phyloP scores from a whole-genome alignment of 2,329 filamentous ascomycete genomes.

The Arachnopeziza araneosa region DNA sequence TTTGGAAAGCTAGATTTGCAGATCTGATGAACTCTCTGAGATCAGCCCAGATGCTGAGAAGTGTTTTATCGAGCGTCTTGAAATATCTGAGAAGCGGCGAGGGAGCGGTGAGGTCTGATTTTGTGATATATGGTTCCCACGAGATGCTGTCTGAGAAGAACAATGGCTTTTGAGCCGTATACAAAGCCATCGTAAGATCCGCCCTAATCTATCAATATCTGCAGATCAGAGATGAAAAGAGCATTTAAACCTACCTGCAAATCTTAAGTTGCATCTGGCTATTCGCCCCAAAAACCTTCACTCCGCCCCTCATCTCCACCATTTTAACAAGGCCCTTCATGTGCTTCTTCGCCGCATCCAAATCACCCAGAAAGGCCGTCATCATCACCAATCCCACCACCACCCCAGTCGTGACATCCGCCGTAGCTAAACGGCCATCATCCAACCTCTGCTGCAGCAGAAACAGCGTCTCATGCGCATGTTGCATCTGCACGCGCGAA shows the following conservation, averaged over 20 bases:
- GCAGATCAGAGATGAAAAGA: background rate
- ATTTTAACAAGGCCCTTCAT: conserved; percentile 35
- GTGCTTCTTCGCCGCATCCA: conserved; percentile 10
- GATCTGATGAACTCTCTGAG: conserved; percentile 24
- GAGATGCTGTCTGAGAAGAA: conserved; percentile 3
- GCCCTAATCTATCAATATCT: conserved; percentile 20
- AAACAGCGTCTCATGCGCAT: too few relatives aligned
- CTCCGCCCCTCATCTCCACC: conserved; percentile 33
- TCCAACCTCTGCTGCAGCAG: too few relatives aligned
- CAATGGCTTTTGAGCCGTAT: background rate
- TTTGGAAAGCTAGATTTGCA: conserved; percentile 25
- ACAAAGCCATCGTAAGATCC: conserved; percentile 4
- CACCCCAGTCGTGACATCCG: background rate
- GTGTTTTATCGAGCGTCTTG: background rate
- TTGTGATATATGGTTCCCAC: conserved; percentile 16
- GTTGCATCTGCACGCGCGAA: too few relatives aligned
- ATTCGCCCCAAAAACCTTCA: conserved; percentile 28
- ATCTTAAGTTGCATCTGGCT: conserved; percentile 33
- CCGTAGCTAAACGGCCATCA: too few relatives aligned
- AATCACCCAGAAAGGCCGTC: background rate
- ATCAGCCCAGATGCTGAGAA: conserved; percentile 16
- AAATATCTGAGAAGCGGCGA: background rate
- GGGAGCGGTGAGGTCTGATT: conserved; percentile 2
- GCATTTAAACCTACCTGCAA: conserved; percentile 23
- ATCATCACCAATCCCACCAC: background rate